Conservation (phyloP, 106 monocot genomes). For the Dendrobium catenatum region DNA sequence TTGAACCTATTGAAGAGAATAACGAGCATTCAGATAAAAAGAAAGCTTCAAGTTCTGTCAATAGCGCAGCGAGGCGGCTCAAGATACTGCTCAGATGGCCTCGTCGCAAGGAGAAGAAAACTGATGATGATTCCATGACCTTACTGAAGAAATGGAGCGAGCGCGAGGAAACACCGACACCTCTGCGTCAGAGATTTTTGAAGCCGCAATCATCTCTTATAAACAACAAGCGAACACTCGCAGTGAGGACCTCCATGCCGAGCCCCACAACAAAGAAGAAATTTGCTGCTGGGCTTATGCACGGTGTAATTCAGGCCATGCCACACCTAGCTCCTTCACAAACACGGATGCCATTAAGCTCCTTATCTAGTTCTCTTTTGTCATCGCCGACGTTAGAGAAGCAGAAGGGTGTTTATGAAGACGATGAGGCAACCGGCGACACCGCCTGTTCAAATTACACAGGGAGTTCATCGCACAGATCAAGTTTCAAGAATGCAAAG, state of each 20-base stretch:
- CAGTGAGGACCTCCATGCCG: constrained; percentile 39
- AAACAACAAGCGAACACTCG: constrained; percentile 60
- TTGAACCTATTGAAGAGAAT: constrained; percentile 7
- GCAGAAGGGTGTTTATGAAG: constrained; percentile 24
- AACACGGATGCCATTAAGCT: constrained; percentile 15
- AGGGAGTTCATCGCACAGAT: constrained; percentile 16
- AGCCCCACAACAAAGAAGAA: constrained; percentile 67
- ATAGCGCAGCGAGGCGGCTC: constrained; percentile 41
- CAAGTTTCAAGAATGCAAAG: constrained; percentile 23
- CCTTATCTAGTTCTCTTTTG: constrained; percentile 15
- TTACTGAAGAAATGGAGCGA: constrained; percentile 37
- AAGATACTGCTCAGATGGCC: constrained; percentile 47
- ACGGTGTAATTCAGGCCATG: constrained; percentile 71
- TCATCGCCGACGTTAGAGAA: constrained; percentile 26
- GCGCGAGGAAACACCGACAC: constrained; percentile 40
- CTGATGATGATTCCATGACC: constrained; percentile 33
- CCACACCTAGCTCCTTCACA: constrained; percentile 36
- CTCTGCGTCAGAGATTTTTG: constrained; percentile 50
- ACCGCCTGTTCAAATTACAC: constrained; percentile 33
- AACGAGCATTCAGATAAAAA: constrained; percentile 19
- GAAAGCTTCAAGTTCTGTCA: constrained; percentile 29
- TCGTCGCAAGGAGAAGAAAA: constrained; percentile 39
- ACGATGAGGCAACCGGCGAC: constrained; percentile 21
- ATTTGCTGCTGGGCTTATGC: constrained; percentile 50
- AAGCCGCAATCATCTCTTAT: constrained; percentile 26